Evolutionary conservation across 2,329 filamentous ascomycete genomes (phyloP).

Genomic region (Mariannaea elegans): DNA sequence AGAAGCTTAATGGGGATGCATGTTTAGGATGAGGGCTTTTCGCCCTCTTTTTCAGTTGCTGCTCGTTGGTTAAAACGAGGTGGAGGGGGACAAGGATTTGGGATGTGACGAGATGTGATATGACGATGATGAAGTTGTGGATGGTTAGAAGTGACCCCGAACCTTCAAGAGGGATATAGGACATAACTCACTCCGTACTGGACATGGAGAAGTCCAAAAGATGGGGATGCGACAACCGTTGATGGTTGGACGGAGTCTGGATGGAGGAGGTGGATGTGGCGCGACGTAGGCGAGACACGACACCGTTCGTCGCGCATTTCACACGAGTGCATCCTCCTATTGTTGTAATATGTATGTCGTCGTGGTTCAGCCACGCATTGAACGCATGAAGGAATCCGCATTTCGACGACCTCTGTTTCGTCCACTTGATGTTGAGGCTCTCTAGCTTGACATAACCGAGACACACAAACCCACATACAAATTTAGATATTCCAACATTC

Average conservation of each 20-base stretch:
- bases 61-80: conserved; percentile 4
- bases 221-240: conserved; percentile 2
- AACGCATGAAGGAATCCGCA: conserved; percentile 17
- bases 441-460: conserved; percentile 1
- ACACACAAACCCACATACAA: conserved; percentile 4
- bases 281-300: conserved; percentile 24
- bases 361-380: conserved; percentile 23
- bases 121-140: conserved; percentile 6
- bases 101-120: conserved; percentile 18
- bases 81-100: conserved; percentile 22
- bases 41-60: neutral
- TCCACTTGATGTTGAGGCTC: conserved; percentile 13
- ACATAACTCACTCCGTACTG: too few relatives aligned
- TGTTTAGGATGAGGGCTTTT: conserved; percentile 23
- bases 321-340: too few relatives aligned
- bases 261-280: conserved; percentile 14
- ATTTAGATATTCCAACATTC: neutral
- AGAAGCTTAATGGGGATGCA: conserved; percentile 27
- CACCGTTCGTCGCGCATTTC: conserved; percentile 18
- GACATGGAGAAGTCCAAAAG: conserved; percentile 2
- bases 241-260: neutral
- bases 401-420: conserved; percentile 4
- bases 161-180: too few relatives aligned
- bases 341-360: too few relatives aligned
- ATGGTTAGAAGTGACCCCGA: conserved; percentile 5